A percentile compares a stretch with the other conserved stretches of the same genome.
Evolutionary conservation across 129 eudicot genomes (phyloP).

Genomic region (Pittosporum tobira): DNA sequence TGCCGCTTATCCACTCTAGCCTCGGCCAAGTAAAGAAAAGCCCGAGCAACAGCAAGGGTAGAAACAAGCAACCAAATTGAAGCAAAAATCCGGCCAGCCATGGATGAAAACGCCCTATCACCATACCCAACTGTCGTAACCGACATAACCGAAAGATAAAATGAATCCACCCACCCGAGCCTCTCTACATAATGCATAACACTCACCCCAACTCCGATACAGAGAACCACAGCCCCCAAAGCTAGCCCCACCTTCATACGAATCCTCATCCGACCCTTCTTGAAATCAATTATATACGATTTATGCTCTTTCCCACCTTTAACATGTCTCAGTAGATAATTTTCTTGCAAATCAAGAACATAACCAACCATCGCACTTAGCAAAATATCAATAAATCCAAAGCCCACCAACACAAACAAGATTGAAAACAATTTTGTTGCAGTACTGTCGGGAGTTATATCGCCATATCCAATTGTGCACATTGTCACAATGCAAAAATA

Average conservation of each 20-base stretch:
- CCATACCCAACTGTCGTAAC: slow-evolving; percentile 92
- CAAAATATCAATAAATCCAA: slow-evolving; percentile 62
- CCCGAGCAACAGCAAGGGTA: slow-evolving; percentile 74
- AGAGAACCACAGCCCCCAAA: slow-evolving; percentile 62
- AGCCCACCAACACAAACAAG: slow-evolving; percentile 56
- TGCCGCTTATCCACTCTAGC: slow-evolving; percentile 65
- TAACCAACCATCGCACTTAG: slow-evolving; percentile 63
- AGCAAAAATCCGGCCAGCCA: slow-evolving; percentile 55
- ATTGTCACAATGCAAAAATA: slow-evolving; percentile 65
- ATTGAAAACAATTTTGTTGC: slow-evolving; percentile 49
- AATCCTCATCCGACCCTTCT: slow-evolving; percentile 83
- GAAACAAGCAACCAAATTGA: slow-evolving; percentile 66
- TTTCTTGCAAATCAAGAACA: slow-evolving; percentile 70
- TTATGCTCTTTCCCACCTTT: slow-evolving; percentile 19
- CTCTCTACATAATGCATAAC: slow-evolving; percentile 50
- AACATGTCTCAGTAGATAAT: slow-evolving; percentile 32
- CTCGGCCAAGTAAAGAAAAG: slow-evolving; percentile 72
- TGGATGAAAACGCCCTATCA: slow-evolving; percentile 43
- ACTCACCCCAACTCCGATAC: slow-evolving; percentile 54
- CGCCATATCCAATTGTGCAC: slow-evolving; percentile 85
- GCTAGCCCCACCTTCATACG: slow-evolving; percentile 67
- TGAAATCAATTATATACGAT: slow-evolving; percentile 45
- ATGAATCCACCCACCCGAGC: slow-evolving; percentile 56
- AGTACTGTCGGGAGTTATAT: slow-evolving; percentile 49
- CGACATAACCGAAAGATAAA: slow-evolving; percentile 68